Conservation (phyloP, 352 stramenopile species). For the Phytophthora europaea region DNA sequence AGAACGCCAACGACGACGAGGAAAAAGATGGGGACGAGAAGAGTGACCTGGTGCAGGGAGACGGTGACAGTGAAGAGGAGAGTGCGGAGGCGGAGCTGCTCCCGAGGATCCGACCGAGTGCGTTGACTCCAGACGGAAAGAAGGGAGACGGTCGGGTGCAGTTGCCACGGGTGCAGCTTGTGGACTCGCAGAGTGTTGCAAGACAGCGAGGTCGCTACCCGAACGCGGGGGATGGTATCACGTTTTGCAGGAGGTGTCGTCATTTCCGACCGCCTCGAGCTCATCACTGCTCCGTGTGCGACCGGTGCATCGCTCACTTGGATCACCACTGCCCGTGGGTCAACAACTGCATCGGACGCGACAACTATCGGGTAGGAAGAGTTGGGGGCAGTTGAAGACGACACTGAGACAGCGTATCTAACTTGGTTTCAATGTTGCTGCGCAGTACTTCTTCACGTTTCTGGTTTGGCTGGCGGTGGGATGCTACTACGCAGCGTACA, state of each 20-base stretch:
- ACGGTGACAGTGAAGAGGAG: conserved; percentile 11
- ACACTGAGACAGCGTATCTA: not conserved
- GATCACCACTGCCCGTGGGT: conserved; percentile 99
- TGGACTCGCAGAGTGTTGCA: conserved; percentile 45
- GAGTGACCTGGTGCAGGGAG: conserved; percentile 22
- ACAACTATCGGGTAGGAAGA: conserved; percentile 94
- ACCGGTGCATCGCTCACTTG: conserved; percentile 95
- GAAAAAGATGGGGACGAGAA: conserved; percentile 12
- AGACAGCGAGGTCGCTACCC: conserved; percentile 35
- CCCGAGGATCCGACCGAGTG: conserved; percentile 39
- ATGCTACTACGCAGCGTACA: conserved; percentile 65
- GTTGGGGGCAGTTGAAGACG: not conserved
- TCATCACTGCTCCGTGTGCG: conserved; percentile 86
- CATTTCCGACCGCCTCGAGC: conserved; percentile 62
- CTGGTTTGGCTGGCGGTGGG: conserved; percentile 72
- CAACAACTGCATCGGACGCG: conserved; percentile 97
- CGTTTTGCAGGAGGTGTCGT: conserved; percentile 66
- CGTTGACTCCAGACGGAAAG: conserved; percentile 20
- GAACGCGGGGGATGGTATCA: conserved; percentile 29
- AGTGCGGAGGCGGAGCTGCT: conserved; percentile 27
- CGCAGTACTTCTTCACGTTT: conserved; percentile 84
- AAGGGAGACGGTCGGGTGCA: conserved; percentile 10
- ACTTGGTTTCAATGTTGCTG: not conserved
- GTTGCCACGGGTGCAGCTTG: conserved; percentile 41
- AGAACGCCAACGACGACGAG: conserved; percentile 23